These are phyloP conservation scores for Rhexocercosporidium sp. DNA, from an alignment of 2,329 filamentous ascomycete genomes.

Conservation along the genomic window DNA sequence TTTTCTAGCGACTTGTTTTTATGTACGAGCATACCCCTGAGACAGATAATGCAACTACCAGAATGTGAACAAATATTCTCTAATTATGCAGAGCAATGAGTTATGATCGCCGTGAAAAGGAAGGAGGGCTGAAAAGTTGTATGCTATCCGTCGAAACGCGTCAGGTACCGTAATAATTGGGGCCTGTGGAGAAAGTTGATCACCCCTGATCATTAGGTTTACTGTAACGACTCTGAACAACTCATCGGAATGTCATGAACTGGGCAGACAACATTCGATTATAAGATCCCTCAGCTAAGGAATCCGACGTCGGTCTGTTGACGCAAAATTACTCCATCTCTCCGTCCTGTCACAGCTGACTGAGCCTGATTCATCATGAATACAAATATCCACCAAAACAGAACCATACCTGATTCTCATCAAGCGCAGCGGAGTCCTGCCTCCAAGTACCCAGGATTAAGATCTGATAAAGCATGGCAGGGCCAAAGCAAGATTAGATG, in stretches of 20 bases:
- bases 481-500: constrained; percentile 13
- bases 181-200: background rate
- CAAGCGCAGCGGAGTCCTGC: constrained; percentile 1
- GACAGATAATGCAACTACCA: background rate
- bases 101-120: background rate
- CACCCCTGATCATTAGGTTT: background rate
- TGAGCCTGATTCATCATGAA: constrained; percentile 28
- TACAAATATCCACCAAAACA: constrained; percentile 26
- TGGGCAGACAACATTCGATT: background rate
- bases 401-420: constrained; percentile 11
- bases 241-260: background rate
- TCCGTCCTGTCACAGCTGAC: background rate
- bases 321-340: background rate
- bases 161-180: background rate
- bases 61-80: background rate
- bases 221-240: background rate
- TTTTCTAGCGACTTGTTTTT: constrained; percentile 4
- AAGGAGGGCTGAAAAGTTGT: background rate
- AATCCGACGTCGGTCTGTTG: background rate
- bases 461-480: constrained; percentile 34
- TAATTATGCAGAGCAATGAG: background rate
- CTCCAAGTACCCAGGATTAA: constrained; percentile 25
- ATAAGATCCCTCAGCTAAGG: background rate
- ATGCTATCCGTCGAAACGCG: background rate
- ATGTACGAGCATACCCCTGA: constrained; percentile 11